phyloP scores from a whole-genome alignment of 768 basidiomycete species.

The Boletales sp. region DNA sequence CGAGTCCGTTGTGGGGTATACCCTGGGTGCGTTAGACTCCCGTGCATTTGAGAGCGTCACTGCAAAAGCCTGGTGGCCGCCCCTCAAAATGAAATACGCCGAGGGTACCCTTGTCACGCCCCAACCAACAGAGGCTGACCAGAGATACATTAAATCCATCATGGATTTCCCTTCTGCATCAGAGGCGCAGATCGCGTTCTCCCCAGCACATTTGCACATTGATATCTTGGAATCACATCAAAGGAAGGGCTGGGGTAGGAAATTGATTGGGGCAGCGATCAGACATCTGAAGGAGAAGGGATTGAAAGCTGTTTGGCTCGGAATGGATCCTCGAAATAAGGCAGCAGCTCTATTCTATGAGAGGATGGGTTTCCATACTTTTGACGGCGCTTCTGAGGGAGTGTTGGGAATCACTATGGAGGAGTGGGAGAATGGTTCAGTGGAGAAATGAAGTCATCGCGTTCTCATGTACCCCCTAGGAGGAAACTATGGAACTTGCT shows the following conservation, averaged over 20 bases:
- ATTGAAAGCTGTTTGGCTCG: conserved; percentile 59
- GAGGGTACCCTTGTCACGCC: conserved; percentile 8
- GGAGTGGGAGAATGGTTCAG: conserved; percentile 25
- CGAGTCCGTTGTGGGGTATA: conserved; percentile 62
- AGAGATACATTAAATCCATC: conserved; percentile 33
- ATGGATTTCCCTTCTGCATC: conserved; percentile 38
- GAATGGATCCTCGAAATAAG: conserved; percentile 60
- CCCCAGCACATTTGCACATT: conserved; percentile 75
- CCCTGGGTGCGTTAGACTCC: conserved; percentile 65
- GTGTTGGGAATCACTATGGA: conserved; percentile 56
- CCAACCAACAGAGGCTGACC: conserved; percentile 20
- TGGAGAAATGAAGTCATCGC: not conserved
- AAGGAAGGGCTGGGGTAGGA: conserved; percentile 67
- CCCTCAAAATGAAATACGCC: conserved; percentile 54
- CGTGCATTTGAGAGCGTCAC: conserved; percentile 57
- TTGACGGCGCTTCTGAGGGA: conserved; percentile 48
- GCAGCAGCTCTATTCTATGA: conserved; percentile 60
- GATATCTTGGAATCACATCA: conserved; percentile 66
- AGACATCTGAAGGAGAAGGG: conserved; percentile 48
- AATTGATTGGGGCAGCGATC: conserved; percentile 53
- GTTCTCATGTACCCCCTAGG: no score
- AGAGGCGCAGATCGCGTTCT: conserved; percentile 56
- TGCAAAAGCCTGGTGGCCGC: conserved; percentile 62
- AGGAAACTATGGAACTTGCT: no score
- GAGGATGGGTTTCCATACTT: conserved; percentile 54